Evolutionary conservation across 2,329 filamentous ascomycete genomes (phyloP).

Genomic region (Colletotrichum camelliae): DNA sequence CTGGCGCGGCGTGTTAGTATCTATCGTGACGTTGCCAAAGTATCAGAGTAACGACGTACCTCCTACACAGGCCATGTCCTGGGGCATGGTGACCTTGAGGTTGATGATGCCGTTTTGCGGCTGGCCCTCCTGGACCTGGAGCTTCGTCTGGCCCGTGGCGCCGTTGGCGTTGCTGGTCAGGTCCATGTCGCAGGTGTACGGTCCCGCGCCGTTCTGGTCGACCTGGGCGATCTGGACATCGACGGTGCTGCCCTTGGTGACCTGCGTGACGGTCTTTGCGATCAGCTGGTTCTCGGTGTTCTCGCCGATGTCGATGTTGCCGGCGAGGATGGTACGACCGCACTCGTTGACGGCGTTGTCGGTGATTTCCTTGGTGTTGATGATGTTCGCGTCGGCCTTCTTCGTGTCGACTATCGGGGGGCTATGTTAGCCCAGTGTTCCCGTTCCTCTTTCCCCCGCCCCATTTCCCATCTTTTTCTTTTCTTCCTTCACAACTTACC

Average conservation of each 20-base stretch:
- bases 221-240: constrained; percentile 59
- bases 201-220: constrained; percentile 58
- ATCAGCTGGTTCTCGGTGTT: constrained; percentile 57
- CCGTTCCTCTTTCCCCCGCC: neutral
- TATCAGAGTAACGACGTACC: constrained; percentile 33
- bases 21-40: neutral
- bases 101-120: constrained; percentile 60
- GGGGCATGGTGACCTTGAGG: constrained; percentile 59
- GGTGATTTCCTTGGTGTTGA: constrained; percentile 59
- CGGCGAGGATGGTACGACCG: constrained; percentile 64
- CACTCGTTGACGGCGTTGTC: constrained; percentile 63
- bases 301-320: constrained; percentile 66
- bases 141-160: constrained; percentile 46
- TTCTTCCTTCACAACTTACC: constrained; percentile 31
- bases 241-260: constrained; percentile 49
- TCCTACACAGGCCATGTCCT: constrained; percentile 53
- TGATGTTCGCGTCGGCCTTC: constrained; percentile 69
- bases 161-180: constrained; percentile 50
- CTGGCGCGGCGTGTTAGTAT: constrained; percentile 28
- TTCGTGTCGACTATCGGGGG: constrained; percentile 64
- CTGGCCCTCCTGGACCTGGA: constrained; percentile 61
- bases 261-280: constrained; percentile 52
- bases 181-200: constrained; percentile 60
- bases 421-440: constrained; percentile 52
- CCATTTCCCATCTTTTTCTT: neutral